phyloP scores from a whole-genome alignment of 495 filamentous ascomycete species.

The Clohesyomyces aquaticus region DNA sequence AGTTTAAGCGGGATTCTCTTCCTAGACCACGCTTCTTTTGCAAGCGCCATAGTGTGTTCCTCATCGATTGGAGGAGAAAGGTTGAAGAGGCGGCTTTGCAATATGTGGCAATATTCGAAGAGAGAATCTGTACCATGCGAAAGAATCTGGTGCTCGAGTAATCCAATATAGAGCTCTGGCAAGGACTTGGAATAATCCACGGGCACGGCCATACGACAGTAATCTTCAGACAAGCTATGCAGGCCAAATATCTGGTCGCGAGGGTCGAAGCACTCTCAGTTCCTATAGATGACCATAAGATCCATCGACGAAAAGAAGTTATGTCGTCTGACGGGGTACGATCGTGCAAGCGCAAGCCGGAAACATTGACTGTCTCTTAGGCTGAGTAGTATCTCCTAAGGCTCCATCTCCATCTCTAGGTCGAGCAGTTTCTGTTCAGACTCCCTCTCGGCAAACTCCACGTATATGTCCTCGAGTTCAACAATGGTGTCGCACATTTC shows the following conservation, averaged over 20 bases:
- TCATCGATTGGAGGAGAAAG: neutral
- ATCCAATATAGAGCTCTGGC: neutral
- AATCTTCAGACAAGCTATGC: neutral
- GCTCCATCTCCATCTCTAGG: too few relatives aligned
- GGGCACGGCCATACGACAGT: neutral
- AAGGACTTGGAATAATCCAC: conserved; percentile 2
- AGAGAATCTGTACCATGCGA: neutral
- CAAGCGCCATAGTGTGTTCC: neutral
- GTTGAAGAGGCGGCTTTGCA: neutral
- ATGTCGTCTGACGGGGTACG: too few relatives aligned
- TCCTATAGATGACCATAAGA: neutral
- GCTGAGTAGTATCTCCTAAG: too few relatives aligned
- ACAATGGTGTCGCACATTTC: neutral
- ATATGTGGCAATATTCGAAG: neutral
- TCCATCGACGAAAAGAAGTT: neutral
- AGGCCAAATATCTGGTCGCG: conserved; percentile 1
- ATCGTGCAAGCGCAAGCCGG: too few relatives aligned
- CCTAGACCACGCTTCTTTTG: neutral
- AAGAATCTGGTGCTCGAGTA: neutral
- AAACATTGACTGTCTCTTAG: too few relatives aligned
- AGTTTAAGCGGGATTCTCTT: neutral
- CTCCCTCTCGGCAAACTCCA: too few relatives aligned
- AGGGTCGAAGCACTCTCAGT: neutral
- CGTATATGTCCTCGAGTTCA: too few relatives aligned
- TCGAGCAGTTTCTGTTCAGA: too few relatives aligned